Evolutionary conservation across 2,329 filamentous ascomycete genomes (phyloP).

Genomic region (Sporothrix variecibatus): DNA sequence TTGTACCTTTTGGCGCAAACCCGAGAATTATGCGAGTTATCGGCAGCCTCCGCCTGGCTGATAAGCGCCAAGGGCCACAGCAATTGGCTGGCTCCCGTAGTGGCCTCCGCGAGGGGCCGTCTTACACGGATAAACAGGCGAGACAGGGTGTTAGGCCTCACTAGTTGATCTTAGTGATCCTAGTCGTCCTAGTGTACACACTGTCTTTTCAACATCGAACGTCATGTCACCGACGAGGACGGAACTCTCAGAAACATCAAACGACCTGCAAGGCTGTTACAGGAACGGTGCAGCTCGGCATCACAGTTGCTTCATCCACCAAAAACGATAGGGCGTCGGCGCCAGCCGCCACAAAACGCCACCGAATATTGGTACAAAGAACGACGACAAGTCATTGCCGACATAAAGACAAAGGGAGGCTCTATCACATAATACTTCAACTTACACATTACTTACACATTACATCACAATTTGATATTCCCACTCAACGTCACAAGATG

Average conservation of each 20-base stretch:
- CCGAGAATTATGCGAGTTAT: constrained; percentile 10
- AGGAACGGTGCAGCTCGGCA: neutral
- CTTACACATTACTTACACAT: neutral
- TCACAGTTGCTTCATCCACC: neutral
- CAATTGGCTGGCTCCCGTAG: constrained; percentile 9
- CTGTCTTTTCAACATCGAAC: neutral
- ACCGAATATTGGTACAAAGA: neutral
- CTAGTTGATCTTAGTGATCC: neutral
- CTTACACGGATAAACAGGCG: constrained; percentile 13
- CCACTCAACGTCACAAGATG: neutral
- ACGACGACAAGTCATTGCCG: neutral
- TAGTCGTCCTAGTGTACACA: neutral
- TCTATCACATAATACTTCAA: neutral
- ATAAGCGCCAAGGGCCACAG: constrained; percentile 9
- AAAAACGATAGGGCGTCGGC: constrained; percentile 1
- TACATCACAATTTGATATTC: neutral
- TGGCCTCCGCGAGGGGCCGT: constrained; percentile 1
- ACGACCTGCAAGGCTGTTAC: neutral
- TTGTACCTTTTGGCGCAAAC: neutral
- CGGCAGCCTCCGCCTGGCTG: constrained; percentile 19
- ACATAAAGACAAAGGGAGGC: no score
- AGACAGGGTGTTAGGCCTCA: neutral
- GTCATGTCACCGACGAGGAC: neutral
- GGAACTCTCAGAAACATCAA: neutral
- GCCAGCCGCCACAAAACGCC: neutral